Evolutionary conservation across 1,284 basidiomycete genomes (phyloP).

Genomic region (Cryptococcus sp.): DNA sequence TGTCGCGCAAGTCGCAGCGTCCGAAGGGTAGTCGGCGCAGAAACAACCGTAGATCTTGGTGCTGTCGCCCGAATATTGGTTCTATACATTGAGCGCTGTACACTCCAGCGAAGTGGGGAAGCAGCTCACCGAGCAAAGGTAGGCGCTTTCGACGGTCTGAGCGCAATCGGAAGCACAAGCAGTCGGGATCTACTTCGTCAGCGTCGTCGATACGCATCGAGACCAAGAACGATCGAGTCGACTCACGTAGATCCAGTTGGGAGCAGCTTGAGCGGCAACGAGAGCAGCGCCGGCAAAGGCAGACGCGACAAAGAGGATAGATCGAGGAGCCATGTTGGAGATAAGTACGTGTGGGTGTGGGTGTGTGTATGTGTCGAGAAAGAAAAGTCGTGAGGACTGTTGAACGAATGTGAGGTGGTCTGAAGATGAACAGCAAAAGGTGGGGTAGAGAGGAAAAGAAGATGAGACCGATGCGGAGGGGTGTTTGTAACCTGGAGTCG

Average conservation of each 20-base stretch:
- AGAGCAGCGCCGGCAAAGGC: conserved; percentile 24
- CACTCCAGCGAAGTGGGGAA: too few relatives aligned
- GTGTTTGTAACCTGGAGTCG: too few relatives aligned
- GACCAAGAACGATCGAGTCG: background rate
- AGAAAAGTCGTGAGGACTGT: too few relatives aligned
- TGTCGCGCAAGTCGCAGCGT: conserved; percentile 31
- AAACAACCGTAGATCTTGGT: conserved; percentile 42
- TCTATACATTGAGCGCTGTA: too few relatives aligned
- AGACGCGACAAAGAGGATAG: conserved; percentile 25
- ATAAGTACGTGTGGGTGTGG: background rate
- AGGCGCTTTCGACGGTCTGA: conserved; percentile 31
- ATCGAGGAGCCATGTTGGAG: conserved; percentile 25
- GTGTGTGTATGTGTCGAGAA: too few relatives aligned
- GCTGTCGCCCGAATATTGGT: conserved; percentile 16
- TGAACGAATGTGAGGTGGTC: too few relatives aligned
- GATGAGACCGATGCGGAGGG: too few relatives aligned
- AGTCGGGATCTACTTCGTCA: conserved; percentile 29
- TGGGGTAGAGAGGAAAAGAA: too few relatives aligned
- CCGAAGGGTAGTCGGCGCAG: conserved; percentile 39
- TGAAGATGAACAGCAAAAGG: too few relatives aligned
- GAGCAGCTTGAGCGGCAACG: conserved; percentile 37
- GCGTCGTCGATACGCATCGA: too few relatives aligned
- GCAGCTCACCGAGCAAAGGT: conserved; percentile 35
- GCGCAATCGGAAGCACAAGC: conserved; percentile 35
- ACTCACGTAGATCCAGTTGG: conserved; percentile 38